These are phyloP conservation scores for Acidiella bohemica DNA, from an alignment of 495 filamentous ascomycete species.

Conservation along the genomic window DNA sequence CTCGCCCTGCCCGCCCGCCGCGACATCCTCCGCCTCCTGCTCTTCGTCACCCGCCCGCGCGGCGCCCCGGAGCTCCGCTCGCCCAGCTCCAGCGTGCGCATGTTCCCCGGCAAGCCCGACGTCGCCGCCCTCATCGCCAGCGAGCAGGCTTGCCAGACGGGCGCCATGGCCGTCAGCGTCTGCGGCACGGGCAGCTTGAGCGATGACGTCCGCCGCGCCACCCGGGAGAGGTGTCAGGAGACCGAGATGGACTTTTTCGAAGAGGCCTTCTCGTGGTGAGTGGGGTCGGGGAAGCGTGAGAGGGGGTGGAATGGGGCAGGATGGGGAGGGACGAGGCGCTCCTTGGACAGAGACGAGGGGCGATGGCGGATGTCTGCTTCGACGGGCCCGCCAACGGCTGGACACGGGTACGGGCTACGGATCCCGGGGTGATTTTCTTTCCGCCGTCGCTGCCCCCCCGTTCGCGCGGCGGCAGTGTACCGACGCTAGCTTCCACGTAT, in stretches of 20 bases:
- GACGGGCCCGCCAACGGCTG: too few species aligned
- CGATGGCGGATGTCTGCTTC: too few species aligned
- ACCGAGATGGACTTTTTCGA: conserved; percentile 70
- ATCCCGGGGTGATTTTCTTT: too few species aligned
- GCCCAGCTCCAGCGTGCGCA: conserved; percentile 61
- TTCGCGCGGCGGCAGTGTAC: too few species aligned
- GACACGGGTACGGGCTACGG: too few species aligned
- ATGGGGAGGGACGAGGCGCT: too few species aligned
- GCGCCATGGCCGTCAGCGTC: conserved; percentile 81
- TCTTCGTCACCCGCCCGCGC: conserved; percentile 77
- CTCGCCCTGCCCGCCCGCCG: conserved; percentile 62
- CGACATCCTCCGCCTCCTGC: conserved; percentile 65
- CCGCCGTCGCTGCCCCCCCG: too few species aligned
- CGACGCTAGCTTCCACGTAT: too few species aligned
- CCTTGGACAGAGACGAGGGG: too few species aligned
- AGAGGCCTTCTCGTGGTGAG: conserved; percentile 90
- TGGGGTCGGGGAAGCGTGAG: too few species aligned
- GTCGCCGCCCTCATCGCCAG: conserved; percentile 59
- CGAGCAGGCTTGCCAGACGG: conserved; percentile 63
- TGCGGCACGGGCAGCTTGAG: conserved; percentile 74
- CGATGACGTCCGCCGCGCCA: conserved; percentile 69
- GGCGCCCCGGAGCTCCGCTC: conserved; percentile 57
- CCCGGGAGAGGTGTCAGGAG: conserved; percentile 48
- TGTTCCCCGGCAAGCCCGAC: conserved; percentile 72
- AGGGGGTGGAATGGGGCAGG: too few species aligned